Percentiles rank a stretch among this genome's conserved stretches.
These are phyloP conservation scores for Hypoxylon sp. DNA, from an alignment of 2,329 filamentous ascomycete species.

Conservation along the genomic window DNA sequence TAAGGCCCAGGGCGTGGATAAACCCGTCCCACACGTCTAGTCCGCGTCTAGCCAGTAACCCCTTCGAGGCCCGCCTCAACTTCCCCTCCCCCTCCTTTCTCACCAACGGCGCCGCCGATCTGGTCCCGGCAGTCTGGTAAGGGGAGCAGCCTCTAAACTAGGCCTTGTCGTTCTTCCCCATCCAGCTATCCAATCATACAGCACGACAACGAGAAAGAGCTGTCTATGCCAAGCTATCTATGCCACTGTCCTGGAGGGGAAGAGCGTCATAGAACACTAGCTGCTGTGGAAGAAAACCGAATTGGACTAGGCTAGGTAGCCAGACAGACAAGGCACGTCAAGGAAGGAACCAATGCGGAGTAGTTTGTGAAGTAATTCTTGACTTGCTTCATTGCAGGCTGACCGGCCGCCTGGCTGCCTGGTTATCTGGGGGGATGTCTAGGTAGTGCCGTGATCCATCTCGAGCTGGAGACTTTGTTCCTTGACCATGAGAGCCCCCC, in stretches of 20 bases:
- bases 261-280: too few species aligned
- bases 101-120: conserved; percentile 23
- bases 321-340: conserved; percentile 9
- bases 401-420: too few species aligned
- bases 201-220: neutral
- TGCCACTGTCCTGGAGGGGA: too few species aligned
- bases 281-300: too few species aligned
- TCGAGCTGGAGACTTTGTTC: too few species aligned
- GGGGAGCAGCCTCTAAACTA: conserved; percentile 26
- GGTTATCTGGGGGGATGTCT: too few species aligned
- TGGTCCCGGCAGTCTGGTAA: conserved; percentile 23
- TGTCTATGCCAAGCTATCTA: neutral
- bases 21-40: too few species aligned
- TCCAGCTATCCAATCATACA: conserved; percentile 14
- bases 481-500: too few species aligned
- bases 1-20: conserved; percentile 10
- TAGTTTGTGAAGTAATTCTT: conserved; percentile 12
- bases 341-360: conserved; percentile 19
- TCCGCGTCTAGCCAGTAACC: too few species aligned
- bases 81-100: neutral
- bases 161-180: neutral
- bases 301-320: conserved; percentile 10
- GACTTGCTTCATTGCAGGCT: conserved; percentile 11
- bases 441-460: too few species aligned
- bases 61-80: too few species aligned